These are phyloP conservation scores for Pelargonium nanum DNA, from an alignment of 345 rosid species.

Conservation along the genomic window DNA sequence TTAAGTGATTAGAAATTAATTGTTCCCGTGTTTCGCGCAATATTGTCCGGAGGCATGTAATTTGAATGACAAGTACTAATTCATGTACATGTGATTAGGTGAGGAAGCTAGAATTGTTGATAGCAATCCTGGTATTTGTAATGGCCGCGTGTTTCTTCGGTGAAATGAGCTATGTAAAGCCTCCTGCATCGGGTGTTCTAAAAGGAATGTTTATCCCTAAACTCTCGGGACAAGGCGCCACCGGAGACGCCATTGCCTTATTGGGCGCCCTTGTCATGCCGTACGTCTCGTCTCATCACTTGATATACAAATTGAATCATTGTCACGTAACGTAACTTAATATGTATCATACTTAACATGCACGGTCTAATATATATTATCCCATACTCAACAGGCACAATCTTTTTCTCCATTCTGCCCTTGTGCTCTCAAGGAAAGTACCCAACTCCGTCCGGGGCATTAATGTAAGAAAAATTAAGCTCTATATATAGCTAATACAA, in stretches of 20 bases:
- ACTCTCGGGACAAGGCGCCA: conserved; percentile 25
- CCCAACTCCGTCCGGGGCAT: conserved; percentile 38
- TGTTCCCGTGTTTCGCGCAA: no score
- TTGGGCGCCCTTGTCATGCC: conserved; percentile 42
- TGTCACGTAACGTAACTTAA: no score
- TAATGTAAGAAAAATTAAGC: conserved; percentile 38
- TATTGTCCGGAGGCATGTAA: no score
- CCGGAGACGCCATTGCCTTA: conserved; percentile 34
- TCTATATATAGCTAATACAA: no score
- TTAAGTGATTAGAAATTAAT: no score
- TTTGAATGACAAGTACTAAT: no score
- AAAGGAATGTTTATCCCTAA: conserved; percentile 33
- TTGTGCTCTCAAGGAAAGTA: conserved; percentile 27
- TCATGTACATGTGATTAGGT: no score
- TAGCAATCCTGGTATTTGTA: conserved; percentile 24
- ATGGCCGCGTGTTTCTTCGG: conserved; percentile 37
- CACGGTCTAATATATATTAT: no score
- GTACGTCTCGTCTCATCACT: conserved; percentile 7
- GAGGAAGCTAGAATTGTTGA: conserved; percentile 31
- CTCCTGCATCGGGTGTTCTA: conserved; percentile 20
- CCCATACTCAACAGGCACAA: conserved; percentile 18
- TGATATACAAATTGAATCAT: background rate
- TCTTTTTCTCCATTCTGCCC: conserved; percentile 35
- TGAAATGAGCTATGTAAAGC: conserved; percentile 30
- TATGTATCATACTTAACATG: no score